A percentile compares a stretch with the other conserved stretches of the same genome.
Evolutionary conservation across 148 eudicot genomes (phyloP).

Genomic region (Amaranthus palmeri): DNA sequence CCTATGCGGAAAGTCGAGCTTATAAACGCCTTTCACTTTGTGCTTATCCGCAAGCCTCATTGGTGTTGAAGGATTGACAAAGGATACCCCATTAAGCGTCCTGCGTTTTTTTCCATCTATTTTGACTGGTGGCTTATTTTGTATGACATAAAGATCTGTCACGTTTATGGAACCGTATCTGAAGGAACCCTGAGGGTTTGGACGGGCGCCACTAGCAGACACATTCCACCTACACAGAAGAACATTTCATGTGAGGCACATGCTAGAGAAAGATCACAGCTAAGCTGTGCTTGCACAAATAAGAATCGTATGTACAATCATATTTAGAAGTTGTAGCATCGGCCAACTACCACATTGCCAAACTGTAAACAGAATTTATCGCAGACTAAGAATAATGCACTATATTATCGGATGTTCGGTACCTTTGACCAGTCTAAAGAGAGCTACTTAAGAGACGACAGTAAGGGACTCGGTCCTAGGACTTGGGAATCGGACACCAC

Average conservation of each 20-base stretch:
- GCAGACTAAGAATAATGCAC: too few relatives aligned
- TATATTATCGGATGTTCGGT: too few relatives aligned
- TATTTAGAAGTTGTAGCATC: too few relatives aligned
- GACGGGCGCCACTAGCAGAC: conserved; percentile 97
- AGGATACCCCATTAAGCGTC: conserved; percentile 80
- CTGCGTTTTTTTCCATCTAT: conserved; percentile 56
- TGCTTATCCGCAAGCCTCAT: conserved; percentile 84
- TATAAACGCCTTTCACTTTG: conserved; percentile 64
- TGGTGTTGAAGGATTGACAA: conserved; percentile 80
- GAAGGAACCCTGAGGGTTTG: conserved; percentile 97
- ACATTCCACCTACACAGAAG: conserved; percentile 87
- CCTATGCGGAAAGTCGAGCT: conserved; percentile 70
- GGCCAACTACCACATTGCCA: too few relatives aligned
- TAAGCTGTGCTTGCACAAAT: not conserved
- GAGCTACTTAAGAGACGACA: too few relatives aligned
- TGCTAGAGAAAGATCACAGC: not conserved
- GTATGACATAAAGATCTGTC: conserved; percentile 70
- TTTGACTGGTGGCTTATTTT: conserved; percentile 63
- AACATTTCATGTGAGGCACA: not conserved
- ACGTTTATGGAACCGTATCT: conserved; percentile 87
- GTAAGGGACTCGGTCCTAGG: too few relatives aligned
- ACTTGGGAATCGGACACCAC: too few relatives aligned
- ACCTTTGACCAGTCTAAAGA: too few relatives aligned
- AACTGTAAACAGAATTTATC: too few relatives aligned
- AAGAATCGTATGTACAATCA: too few relatives aligned